Base-by-base conservation (phyloP, 1,139 yeast species). In the Taphrina communis region DNA sequence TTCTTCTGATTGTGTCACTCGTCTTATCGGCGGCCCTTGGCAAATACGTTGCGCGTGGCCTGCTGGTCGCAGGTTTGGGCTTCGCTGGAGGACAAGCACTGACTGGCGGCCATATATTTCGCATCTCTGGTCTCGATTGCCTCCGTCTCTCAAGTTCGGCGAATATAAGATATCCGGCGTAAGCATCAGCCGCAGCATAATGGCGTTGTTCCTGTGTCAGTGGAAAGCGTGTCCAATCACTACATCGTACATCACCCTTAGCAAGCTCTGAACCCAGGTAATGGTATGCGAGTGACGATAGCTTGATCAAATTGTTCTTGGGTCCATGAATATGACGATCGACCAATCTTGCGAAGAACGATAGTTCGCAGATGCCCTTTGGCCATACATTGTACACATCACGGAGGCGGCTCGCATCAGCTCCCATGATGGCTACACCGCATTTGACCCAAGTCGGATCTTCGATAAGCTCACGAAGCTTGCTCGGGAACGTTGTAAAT, bases 171-270 rank as follows among this genome's bases (percentile, higher is more conserved):
- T 53, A 63, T 9, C 67, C 67, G 11, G 67, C 67, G 35, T 63
- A 63, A n/a, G 67, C 67, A 25, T 63, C 67, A 8, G 35, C 61
- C 3, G 67, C 67, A 31, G 67, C 67, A 38, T 63, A 63, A 19
- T 63, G 55, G 8, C 67, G 60, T 46, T 63, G 67, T 14, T 55
- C 61, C 17, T 21, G 36, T n/a, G 44, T 44, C 48, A 63, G 46
- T 6, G 67, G 67, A 21, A 44, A 21, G 11, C 19, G 41, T n/a
- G 35, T 41, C 67, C 67, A 63, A 21, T 63, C 55, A n/a, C 61
- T 44, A 7, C 55, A 53, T 21, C 67, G 60, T 6, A 63, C 67
- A 12, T 41, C 51, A 11, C 61, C 67, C 21, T 63, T 63, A 19
- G 41, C 61, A 12, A 63, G 50, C 35, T 56, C 60, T 42, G 59